A percentile compares a stretch with the other conserved stretches of the same genome.
Conservation (phyloP, 345 rosid genomes). For the Eucalyptus coolabah region DNA sequence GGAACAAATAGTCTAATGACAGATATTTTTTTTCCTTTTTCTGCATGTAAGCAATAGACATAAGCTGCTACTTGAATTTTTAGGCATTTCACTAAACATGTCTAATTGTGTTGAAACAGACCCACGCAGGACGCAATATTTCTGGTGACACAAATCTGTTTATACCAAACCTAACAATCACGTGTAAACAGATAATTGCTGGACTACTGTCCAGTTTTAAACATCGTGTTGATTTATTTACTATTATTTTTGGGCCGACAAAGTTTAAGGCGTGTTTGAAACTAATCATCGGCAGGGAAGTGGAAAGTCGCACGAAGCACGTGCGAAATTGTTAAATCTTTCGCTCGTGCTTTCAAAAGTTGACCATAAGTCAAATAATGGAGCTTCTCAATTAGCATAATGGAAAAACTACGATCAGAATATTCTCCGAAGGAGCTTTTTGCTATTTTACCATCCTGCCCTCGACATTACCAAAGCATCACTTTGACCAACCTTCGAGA, state of each 20-base stretch:
- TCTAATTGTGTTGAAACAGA: background rate
- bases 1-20: too few species aligned
- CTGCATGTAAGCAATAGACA: too few species aligned
- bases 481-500: background rate
- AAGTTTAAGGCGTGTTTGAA: background rate
- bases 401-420: background rate
- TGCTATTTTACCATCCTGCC: background rate
- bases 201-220: background rate
- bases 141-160: too few species aligned
- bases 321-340: background rate
- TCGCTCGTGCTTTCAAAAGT: background rate
- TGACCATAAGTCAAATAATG: background rate
- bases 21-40: too few species aligned
- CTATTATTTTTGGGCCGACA: background rate
- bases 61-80: too few species aligned
- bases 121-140: too few species aligned
- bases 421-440: background rate
- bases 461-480: background rate
- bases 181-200: background rate
- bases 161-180: too few species aligned
- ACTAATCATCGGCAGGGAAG: background rate
- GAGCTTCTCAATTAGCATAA: background rate
- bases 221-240: background rate
- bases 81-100: background rate
- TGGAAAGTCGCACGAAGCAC: background rate